phyloP scores from a whole-genome alignment of 225 moss, liverwort and hornwort species.

The Marchantia paleacea region DNA sequence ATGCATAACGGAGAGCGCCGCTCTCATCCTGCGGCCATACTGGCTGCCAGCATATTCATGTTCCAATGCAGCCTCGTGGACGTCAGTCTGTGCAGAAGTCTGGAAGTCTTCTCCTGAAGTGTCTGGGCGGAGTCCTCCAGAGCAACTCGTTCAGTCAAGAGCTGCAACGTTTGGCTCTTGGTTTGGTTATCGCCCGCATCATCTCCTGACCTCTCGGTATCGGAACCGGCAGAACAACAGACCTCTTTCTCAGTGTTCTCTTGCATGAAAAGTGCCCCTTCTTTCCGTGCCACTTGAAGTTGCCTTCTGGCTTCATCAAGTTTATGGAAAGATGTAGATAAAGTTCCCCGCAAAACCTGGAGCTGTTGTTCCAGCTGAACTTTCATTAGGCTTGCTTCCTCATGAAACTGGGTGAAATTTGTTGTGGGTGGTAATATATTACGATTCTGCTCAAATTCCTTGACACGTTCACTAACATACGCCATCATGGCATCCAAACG shows the following conservation, averaged over 20 bases:
- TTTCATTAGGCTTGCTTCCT: conserved; percentile 48
- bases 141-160: conserved; percentile 30
- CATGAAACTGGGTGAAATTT: conserved; percentile 38
- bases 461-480: conserved; percentile 38
- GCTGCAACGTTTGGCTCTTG: conserved; percentile 13
- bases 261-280: neutral
- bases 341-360: conserved; percentile 33
- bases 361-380: conserved; percentile 45
- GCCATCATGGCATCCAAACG: conserved; percentile 44
- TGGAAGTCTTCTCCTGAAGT: conserved; percentile 39
- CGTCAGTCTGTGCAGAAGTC: conserved; percentile 41
- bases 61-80: conserved; percentile 32
- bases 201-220: neutral
- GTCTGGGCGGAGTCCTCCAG: conserved; percentile 45
- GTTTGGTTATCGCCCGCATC: neutral
- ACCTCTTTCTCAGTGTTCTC: neutral
- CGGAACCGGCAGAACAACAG: neutral
- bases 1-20: neutral
- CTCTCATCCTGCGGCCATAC: conserved; percentile 18
- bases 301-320: conserved; percentile 31
- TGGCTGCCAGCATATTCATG: conserved; percentile 23
- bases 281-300: neutral
- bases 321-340: conserved; percentile 29
- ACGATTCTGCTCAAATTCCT: conserved; percentile 30
- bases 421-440: conserved; percentile 15